Evolutionary conservation across 2,329 filamentous ascomycete genomes (phyloP).

Genomic region (Pseudocercospora fuligena): DNA sequence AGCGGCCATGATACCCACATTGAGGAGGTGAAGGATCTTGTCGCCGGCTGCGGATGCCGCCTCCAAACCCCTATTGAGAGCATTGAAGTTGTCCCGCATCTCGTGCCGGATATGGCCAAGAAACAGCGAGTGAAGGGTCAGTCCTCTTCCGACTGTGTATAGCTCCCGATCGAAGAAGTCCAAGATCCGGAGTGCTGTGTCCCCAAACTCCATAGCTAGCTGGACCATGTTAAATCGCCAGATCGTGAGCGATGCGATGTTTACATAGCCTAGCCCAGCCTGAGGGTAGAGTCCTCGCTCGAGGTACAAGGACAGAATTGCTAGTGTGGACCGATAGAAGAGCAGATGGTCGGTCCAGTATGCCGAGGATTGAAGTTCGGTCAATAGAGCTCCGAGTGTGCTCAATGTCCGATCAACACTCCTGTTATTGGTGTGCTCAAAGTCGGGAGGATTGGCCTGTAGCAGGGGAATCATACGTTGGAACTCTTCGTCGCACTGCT

Average conservation of each 20-base stretch:
- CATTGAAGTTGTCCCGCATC: conserved; percentile 61
- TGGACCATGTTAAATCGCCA: conserved; percentile 73
- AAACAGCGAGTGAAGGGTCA: conserved; percentile 71
- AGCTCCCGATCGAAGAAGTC: conserved; percentile 64
- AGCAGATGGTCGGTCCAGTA: conserved; percentile 71
- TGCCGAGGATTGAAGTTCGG: conserved; percentile 55
- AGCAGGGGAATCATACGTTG: conserved; percentile 47
- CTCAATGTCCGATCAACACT: conserved; percentile 60
- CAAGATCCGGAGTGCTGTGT: conserved; percentile 67
- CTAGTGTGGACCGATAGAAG: conserved; percentile 73
- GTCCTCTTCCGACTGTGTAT: conserved; percentile 69
- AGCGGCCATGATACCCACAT: conserved; percentile 69
- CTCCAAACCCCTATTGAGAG: conserved; percentile 70
- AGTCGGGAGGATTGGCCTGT: conserved; percentile 23
- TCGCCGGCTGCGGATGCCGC: conserved; percentile 70
- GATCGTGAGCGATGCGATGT: conserved; percentile 70
- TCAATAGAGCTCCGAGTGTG: conserved; percentile 71
- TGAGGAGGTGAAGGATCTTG: conserved; percentile 71
- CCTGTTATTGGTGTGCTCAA: conserved; percentile 32
- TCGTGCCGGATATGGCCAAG: conserved; percentile 71
- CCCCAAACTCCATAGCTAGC: conserved; percentile 68
- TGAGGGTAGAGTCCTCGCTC: conserved; percentile 69
- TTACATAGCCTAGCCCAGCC: conserved; percentile 69
- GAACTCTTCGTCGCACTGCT: conserved; percentile 79
- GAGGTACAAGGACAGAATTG: conserved; percentile 70